Conservation (phyloP, 106 monocot genomes). For the Dendrobium nobile region DNA sequence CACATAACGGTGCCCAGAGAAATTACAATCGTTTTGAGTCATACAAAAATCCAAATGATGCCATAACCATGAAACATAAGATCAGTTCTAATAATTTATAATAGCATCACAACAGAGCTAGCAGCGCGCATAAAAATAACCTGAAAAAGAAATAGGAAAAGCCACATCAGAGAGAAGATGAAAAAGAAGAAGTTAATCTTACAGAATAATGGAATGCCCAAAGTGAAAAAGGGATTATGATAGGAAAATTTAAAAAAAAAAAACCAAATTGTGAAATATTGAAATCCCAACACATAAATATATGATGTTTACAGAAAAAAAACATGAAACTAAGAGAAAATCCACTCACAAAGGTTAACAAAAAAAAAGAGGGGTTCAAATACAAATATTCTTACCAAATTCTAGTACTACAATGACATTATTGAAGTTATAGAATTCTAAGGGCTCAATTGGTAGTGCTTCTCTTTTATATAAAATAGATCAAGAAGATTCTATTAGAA, state of each 20-base stretch:
- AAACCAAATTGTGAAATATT: not conserved
- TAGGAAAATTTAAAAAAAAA: not conserved
- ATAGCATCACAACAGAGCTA: not conserved
- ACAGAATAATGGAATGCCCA: not conserved
- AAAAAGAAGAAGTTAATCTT: not conserved
- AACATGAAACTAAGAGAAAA: not conserved
- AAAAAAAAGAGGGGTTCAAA: not conserved
- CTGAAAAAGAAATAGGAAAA: not conserved
- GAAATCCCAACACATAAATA: not conserved
- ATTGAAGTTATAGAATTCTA: not conserved
- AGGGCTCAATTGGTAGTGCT: not conserved
- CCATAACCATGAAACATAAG: constrained; percentile 9
- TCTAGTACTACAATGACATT: not conserved
- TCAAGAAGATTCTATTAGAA: not conserved
- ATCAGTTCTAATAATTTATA: not conserved
- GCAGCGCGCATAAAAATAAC: not conserved
- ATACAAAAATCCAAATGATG: constrained; percentile 1
- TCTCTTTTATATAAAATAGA: not conserved
- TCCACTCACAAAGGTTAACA: not conserved
- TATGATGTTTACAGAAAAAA: not conserved
- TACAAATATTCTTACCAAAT: not conserved
- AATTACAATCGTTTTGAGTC: not conserved
- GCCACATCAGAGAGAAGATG: not conserved
- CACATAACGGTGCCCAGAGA: constrained; percentile 8
- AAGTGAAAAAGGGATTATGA: not conserved